Base-by-base conservation (phyloP, 129 eudicot species). In the Gnaphalium uliginosum region DNA sequence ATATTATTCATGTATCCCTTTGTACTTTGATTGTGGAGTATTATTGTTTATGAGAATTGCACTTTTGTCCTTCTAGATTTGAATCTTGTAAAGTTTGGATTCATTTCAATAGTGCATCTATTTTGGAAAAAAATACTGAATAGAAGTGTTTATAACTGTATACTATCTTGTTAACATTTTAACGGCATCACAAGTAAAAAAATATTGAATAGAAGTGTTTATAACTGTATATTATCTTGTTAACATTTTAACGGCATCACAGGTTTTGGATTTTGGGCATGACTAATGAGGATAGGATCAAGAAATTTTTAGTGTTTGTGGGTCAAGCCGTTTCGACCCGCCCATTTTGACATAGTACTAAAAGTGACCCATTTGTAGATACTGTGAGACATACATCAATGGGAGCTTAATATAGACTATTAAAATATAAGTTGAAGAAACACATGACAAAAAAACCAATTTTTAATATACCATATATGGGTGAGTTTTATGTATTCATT, bases 41-140 rank as follows among this genome's bases (percentile, higher is more conserved):
- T 73, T 56, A 66, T 41, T 74, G 71, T 80, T 72, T 80, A 80
- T 66, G 65, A 73, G 60, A 80, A 57, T 74, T 73, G 75, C 83
- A 73, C 83, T 73, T 80, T 73, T 67, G 79, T 73, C 83, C 75
- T 15, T 65, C 74, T 21, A 73, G 70, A 79, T 19, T 54, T 41
- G 25, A 66, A 79, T 74, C 26, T 37, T 30, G 68, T 50, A 50
- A 78, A 70, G 77, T 61, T 62, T 9, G 27, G 46, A 46, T 60
- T 46, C 56, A 22, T 60, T 29, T 60, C 70, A 30, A 43, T 9
- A 19, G 15, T 17, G 54, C 27, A 29, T 18, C 22, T 43, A 74
- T 63, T 74, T n/a, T 63, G 61, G 17, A 62, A 5, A 11, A 61
- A 60, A 37, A 73, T 73, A 39, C 39, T 5, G 17, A 61, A 35